Conservation (phyloP, 2,329 filamentous ascomycete genomes). For the Myrmaecium sp. region DNA sequence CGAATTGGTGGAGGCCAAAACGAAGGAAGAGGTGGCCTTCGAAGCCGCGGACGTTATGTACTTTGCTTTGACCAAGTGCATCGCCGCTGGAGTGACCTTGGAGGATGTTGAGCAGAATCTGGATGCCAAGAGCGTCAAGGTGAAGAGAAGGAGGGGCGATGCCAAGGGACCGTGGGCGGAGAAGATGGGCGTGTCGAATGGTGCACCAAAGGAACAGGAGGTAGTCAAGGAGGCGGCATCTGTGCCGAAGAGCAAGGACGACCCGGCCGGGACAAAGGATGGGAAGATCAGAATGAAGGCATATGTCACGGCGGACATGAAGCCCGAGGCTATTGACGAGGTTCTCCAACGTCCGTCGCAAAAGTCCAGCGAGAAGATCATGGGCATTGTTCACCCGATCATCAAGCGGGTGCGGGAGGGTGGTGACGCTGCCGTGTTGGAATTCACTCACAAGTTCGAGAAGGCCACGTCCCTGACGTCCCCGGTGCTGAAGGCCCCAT, state of each 20-base stretch:
- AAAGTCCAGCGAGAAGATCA: constrained; percentile 82
- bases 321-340: constrained; percentile 48
- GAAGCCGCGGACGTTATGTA: constrained; percentile 93
- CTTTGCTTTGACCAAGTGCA: constrained; percentile 82
- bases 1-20: constrained; percentile 76
- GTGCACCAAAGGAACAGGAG: constrained; percentile 9
- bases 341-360: constrained; percentile 81
- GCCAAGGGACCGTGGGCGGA: constrained; percentile 87
- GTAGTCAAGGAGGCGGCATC: constrained; percentile 34
- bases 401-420: constrained; percentile 70
- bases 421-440: constrained; percentile 75
- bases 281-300: constrained; percentile 69
- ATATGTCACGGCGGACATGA: constrained; percentile 49
- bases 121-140: constrained; percentile 87
- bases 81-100: constrained; percentile 67
- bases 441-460: constrained; percentile 96
- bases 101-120: constrained; percentile 85
- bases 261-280: constrained; percentile 28
- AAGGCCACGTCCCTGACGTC: constrained; percentile 83
- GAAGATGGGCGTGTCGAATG: constrained; percentile 37
- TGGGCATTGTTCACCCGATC: constrained; percentile 81
- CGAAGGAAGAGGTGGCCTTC: constrained; percentile 71
- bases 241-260: constrained; percentile 33
- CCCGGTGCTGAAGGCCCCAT: constrained; percentile 78
- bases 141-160: constrained; percentile 82